phyloP scores from a whole-genome alignment of 78 protist species.

The Tieghemostelium lacteum region DNA sequence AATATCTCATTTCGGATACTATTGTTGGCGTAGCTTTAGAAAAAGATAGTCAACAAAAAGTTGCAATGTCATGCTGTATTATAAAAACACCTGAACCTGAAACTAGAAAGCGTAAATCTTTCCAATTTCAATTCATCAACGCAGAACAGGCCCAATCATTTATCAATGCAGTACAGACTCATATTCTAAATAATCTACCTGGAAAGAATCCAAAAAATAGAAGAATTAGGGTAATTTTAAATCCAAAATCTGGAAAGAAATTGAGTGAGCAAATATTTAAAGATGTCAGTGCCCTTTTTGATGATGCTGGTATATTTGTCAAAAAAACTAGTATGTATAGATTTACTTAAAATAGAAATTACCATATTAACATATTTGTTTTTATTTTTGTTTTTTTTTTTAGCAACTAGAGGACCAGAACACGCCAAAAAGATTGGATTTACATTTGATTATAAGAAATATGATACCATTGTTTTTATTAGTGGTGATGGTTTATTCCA shows the following conservation, averaged over 20 bases:
- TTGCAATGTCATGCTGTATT: neutral
- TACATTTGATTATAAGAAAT: conserved; percentile 29
- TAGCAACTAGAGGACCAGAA: conserved; percentile 52
- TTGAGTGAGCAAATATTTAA: conserved; percentile 20
- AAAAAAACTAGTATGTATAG: conserved; percentile 39
- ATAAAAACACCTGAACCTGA: conserved; percentile 1
- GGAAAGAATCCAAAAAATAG: conserved; percentile 34
- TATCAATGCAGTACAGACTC: neutral
- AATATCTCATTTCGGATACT: conserved; percentile 22
- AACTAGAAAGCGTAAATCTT: neutral
- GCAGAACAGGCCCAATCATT: neutral
- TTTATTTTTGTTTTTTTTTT: too few species aligned
- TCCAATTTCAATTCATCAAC: too few species aligned
- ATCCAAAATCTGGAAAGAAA: conserved; percentile 57
- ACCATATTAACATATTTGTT: too few species aligned
- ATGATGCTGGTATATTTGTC: conserved; percentile 21
- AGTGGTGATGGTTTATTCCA: conserved; percentile 73
- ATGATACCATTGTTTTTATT: conserved; percentile 51
- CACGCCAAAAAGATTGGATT: conserved; percentile 69
- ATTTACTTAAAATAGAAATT: too few species aligned
- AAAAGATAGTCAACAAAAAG: neutral
- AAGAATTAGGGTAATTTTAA: conserved; percentile 33
- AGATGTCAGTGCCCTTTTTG: conserved; percentile 21
- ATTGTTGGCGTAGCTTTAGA: neutral
- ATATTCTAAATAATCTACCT: neutral